These are phyloP conservation scores for Podospora pseudoanserina DNA, from an alignment of 495 filamentous ascomycete species.

Conservation along the genomic window DNA sequence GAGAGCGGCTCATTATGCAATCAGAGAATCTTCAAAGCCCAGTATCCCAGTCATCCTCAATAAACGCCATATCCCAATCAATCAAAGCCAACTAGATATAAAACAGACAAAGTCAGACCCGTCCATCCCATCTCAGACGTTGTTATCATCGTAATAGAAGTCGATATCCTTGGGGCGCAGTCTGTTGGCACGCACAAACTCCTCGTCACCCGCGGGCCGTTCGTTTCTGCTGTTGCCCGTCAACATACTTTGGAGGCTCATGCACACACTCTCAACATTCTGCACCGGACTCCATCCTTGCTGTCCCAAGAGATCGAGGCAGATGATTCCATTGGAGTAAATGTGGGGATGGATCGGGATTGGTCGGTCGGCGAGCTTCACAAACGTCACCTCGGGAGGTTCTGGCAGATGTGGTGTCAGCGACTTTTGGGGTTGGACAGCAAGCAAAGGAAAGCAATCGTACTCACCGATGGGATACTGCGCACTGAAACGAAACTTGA, in stretches of 20 bases:
- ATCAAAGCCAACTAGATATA: neutral
- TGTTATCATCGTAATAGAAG: conserved; percentile 84
- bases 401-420: conserved; percentile 45
- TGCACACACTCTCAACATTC: conserved; percentile 93
- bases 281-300: conserved; percentile 95
- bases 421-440: neutral
- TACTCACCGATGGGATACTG: conserved; percentile 85
- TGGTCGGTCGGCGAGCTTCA: conserved; percentile 58
- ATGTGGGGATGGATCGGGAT: conserved; percentile 97
- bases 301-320: conserved; percentile 82
- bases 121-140: conserved; percentile 52
- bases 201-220: conserved; percentile 77
- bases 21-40: neutral
- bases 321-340: conserved; percentile 98
- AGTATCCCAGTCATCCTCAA: neutral
- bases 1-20: neutral
- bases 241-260: conserved; percentile 97
- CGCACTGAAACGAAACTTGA: conserved; percentile 79
- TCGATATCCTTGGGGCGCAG: conserved; percentile 77
- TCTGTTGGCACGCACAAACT: conserved; percentile 77
- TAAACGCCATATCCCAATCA: neutral
- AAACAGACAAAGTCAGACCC: neutral
- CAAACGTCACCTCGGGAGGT: conserved; percentile 90
- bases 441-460: neutral
- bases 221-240: conserved; percentile 90